phyloP scores from a whole-genome alignment of 2,329 filamentous ascomycete species.

The Rhytidhysteron rufulum region DNA sequence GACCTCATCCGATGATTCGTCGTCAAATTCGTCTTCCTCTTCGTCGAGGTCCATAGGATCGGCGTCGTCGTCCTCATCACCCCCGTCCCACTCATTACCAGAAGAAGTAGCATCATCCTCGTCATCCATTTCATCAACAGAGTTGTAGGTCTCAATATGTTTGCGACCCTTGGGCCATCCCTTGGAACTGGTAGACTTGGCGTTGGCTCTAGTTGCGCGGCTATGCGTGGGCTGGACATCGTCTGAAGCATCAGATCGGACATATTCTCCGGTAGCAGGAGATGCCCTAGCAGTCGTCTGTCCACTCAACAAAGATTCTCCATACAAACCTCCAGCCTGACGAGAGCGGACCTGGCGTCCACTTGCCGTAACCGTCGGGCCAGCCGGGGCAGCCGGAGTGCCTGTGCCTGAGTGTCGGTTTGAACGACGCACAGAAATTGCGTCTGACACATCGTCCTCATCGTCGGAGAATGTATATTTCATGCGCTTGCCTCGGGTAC shows the following conservation, averaged over 20 bases:
- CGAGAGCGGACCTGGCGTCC: conserved; percentile 78
- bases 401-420: conserved; percentile 67
- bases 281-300: conserved; percentile 41
- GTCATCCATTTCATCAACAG: conserved; percentile 62
- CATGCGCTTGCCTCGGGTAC: conserved; percentile 91
- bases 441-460: conserved; percentile 64
- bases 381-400: conserved; percentile 66
- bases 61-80: conserved; percentile 70
- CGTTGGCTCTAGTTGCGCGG: conserved; percentile 38
- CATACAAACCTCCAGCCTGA: conserved; percentile 56
- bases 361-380: conserved; percentile 71
- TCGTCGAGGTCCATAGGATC: conserved; percentile 61
- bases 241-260: conserved; percentile 43
- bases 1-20: conserved; percentile 41
- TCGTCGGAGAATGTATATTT: conserved; percentile 96
- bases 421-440: conserved; percentile 62
- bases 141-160: conserved; percentile 54
- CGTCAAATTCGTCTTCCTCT: conserved; percentile 49
- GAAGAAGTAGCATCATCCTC: conserved; percentile 58
- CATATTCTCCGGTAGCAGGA: conserved; percentile 41
- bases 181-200: conserved; percentile 15
- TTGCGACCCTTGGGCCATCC: conserved; percentile 22
- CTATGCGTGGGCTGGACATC: conserved; percentile 41
- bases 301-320: conserved; percentile 57
- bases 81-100: conserved; percentile 67